Base-by-base conservation (phyloP, 352 stramenopile species). In the Hyaloperonospora brassicae region DNA sequence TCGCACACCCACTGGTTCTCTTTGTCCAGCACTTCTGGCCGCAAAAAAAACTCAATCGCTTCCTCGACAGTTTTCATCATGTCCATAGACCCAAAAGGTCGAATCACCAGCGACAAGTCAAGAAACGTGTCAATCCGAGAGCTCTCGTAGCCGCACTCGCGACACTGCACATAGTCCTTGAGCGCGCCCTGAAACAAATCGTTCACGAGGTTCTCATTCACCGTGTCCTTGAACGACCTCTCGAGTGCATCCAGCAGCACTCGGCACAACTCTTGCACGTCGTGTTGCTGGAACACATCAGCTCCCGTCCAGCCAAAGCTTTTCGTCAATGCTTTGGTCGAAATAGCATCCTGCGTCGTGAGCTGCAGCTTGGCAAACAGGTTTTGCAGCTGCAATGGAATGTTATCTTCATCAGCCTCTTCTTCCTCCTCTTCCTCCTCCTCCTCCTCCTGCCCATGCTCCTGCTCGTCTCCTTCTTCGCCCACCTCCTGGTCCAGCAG, bases 191-290 rank as follows among this genome's bases (percentile, higher is more conserved):
- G 80, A 68, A 86, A 91, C 49, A 90, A 42, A 51, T 95, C 85
- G 56, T 95, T 95, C 53, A 95, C 87, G 43, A 95, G 64, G 47
- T 72, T 88, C 57, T 95, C 87, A 52, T 88, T 89, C 30, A 83
- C 70, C 0, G 85, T 96, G 22, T 70, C 83, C 50, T 95, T 89
- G 52, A 96, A 92, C 7, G 75, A 87, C 21, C 77, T 74, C 55
- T 97, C 89, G 5, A 97, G 68, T 21, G 89, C 89, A 56, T 97
- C 89, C 50, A 97, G 90, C 22, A 97, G 66, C 24, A 97, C 88
- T 25, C 86, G 76, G 40, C 75, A 93, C 23, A 97, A 69, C 54
- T 97, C 89, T 52, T 97, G 89, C 3, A 95, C 87, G 47, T 96
- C 89, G 45, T 97, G 89, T 63, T 96, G 87, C 69, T 95, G 80